Conservation (phyloP, 345 rosid genomes). For the Boechera retrofracta region DNA sequence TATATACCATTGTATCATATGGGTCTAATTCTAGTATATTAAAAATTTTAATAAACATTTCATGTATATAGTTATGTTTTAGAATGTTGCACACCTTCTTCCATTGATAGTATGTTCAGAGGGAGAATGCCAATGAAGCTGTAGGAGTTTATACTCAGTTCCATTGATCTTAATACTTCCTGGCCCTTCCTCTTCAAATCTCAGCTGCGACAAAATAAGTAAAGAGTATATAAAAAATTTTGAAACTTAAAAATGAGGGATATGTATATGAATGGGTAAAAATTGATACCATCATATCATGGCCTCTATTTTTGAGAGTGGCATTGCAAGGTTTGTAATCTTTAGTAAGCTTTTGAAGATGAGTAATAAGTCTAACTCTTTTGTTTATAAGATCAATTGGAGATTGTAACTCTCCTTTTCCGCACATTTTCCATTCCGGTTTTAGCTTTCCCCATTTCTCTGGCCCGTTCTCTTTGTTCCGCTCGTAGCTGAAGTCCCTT, state of each 20-base stretch:
- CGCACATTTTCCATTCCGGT: conserved; percentile 64
- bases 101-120: conserved; percentile 80
- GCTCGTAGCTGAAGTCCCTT: conserved; percentile 58
- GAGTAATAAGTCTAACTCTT: conserved; percentile 58
- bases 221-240: not conserved
- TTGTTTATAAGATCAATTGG: conserved; percentile 71
- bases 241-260: not conserved
- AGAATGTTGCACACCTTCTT: conserved; percentile 50
- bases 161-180: conserved; percentile 60
- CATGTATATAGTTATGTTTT: not conserved
- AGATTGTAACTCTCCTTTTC: conserved; percentile 80
- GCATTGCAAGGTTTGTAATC: conserved; percentile 60
- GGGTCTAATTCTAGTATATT: not conserved
- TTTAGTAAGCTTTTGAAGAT: conserved; percentile 57
- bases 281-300: conserved; percentile 73
- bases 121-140: conserved; percentile 86
- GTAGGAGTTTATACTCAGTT: conserved; percentile 56
- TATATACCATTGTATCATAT: not conserved
- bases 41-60: too few species aligned
- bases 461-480: conserved; percentile 57
- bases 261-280: not conserved
- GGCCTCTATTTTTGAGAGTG: conserved; percentile 80
- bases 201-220: conserved; percentile 19
- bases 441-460: conserved; percentile 70
- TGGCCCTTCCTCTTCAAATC: conserved; percentile 55